Percentiles rank a stretch among this genome's conserved stretches.
These are phyloP conservation scores for Calamus simplicifolius DNA, from an alignment of 176 grass and related monocot genomes.

Conservation along the genomic window DNA sequence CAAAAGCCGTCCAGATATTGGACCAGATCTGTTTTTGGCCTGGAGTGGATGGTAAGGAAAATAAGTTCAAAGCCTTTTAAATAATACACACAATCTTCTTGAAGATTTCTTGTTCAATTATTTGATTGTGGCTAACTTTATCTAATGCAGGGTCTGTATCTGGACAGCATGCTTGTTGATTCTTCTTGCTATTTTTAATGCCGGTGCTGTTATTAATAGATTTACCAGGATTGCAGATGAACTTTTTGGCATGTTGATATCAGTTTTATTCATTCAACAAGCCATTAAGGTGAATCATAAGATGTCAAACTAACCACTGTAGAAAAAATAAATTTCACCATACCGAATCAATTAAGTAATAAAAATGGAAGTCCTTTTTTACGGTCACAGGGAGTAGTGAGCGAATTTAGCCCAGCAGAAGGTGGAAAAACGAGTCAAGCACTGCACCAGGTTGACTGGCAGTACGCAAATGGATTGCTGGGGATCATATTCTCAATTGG, in stretches of 20 bases:
- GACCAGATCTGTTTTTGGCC: slow-evolving; percentile 59
- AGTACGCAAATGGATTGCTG: slow-evolving; percentile 73
- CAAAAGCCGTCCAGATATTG: slow-evolving; percentile 48
- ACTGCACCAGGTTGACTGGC: slow-evolving; percentile 58
- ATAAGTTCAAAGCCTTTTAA: not conserved
- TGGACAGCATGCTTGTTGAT: slow-evolving; percentile 82
- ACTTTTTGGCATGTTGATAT: slow-evolving; percentile 95
- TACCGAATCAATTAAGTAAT: too few relatives aligned
- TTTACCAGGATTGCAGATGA: slow-evolving; percentile 94
- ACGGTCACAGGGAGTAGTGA: slow-evolving; percentile 43
- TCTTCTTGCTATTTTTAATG: slow-evolving; percentile 71
- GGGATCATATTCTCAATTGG: slow-evolving; percentile 75
- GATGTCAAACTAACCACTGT: too few relatives aligned
- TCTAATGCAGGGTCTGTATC: slow-evolving; percentile 73
- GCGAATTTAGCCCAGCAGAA: slow-evolving; percentile 63
- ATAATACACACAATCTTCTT: not conserved
- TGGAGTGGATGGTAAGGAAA: slow-evolving; percentile 80
- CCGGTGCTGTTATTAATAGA: slow-evolving; percentile 62
- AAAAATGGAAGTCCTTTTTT: not conserved
- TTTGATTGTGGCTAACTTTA: slow-evolving; percentile 3
- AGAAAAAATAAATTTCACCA: too few relatives aligned
- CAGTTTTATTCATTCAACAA: slow-evolving; percentile 82
- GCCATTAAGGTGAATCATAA: slow-evolving; percentile 56
- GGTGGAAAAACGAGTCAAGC: slow-evolving; percentile 22
- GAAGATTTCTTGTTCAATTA: not conserved